Evolutionary conservation across 2,329 filamentous ascomycete genomes (phyloP), one percentile per base, ranked within the genome.

Genomic region (Hymenotorrendiella dingleyae): DNA sequence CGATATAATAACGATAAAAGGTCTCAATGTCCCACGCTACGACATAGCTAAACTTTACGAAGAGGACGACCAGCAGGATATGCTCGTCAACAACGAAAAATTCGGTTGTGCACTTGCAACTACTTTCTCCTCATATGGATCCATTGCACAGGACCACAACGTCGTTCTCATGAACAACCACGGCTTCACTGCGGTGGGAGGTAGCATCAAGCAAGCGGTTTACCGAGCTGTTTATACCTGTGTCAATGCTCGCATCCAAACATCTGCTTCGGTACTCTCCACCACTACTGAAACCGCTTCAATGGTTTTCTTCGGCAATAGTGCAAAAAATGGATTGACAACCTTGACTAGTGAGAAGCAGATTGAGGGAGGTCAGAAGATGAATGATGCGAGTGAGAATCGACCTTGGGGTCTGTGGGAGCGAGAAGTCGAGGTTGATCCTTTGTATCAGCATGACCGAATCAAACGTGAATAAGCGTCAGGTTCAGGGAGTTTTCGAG

Each of bases 11-110:
- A 21, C 16, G 29, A 40, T 55, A 12, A 45, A 54, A 28, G 58
- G 55, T 26, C 57, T 53, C 3, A 22, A 50, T 10, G 47, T 50
- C 10, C 62, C 59, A 11, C 51, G 61, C 10, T 67, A 50, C 36
- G 62, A 69, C 32, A 61, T 61, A 17, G 47, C 50, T 2, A 41
- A 60, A 7, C 39, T 55, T 10, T 57, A 62, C 38, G 24, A 50
- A 6, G 30, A 46, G 10, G 52, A 37, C 7, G 61, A 66, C 35
- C 43, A 40, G 2, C 56, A 60, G 29, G 64, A 68, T 46, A 52
- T 70, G 48, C 56, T 71, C 5, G 62, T 71, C 10, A 56, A 60
- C 6, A 61, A 54, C 26, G 21, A 48, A n/a, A 50, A 50, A 10
- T 60, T 67, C 4, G 66, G 64, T 6, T 47, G 52, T 14, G 53